Percentiles rank a stretch among this genome's conserved stretches.
These are phyloP conservation scores for Candida patagonica DNA, from an alignment of 805 yeast species.

Conservation along the genomic window DNA sequence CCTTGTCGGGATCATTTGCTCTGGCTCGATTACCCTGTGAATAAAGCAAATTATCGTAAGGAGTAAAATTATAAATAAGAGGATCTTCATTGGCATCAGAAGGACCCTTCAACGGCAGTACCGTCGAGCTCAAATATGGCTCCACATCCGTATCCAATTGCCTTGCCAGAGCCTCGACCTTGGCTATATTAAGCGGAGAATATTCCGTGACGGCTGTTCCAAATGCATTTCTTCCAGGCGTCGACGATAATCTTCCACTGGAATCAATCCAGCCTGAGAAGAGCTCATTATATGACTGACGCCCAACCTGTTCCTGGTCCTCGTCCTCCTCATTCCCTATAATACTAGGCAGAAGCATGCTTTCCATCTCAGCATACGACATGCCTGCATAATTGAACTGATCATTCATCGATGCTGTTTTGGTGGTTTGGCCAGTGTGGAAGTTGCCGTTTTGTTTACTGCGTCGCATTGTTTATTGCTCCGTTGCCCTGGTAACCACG, in stretches of 20 bases:
- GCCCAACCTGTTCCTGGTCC: too few relatives aligned
- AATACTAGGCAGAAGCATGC: not conserved
- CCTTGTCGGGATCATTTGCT: not conserved
- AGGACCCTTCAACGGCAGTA: not conserved
- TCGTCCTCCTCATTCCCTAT: too few relatives aligned
- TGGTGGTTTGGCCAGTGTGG: not conserved
- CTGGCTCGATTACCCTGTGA: too few relatives aligned
- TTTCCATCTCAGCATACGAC: not conserved
- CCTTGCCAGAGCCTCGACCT: conserved; percentile 1
- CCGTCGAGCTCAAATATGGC: not conserved
- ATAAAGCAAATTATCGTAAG: conserved; percentile 3
- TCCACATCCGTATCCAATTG: conserved; percentile 1
- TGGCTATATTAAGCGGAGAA: not conserved
- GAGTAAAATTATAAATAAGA: conserved; percentile 1
- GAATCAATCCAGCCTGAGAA: too few relatives aligned
- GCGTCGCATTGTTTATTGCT: not conserved
- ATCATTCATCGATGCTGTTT: conserved; percentile 1
- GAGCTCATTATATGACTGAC: too few relatives aligned
- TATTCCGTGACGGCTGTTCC: not conserved
- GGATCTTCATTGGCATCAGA: not conserved
- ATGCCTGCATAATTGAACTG: not conserved
- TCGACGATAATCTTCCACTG: too few relatives aligned
- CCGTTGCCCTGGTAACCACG: conserved; percentile 2
- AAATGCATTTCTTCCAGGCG: not conserved
- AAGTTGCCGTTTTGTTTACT: not conserved